Evolutionary conservation across 148 eudicot genomes (phyloP).

Genomic region (Cornus controversa): DNA sequence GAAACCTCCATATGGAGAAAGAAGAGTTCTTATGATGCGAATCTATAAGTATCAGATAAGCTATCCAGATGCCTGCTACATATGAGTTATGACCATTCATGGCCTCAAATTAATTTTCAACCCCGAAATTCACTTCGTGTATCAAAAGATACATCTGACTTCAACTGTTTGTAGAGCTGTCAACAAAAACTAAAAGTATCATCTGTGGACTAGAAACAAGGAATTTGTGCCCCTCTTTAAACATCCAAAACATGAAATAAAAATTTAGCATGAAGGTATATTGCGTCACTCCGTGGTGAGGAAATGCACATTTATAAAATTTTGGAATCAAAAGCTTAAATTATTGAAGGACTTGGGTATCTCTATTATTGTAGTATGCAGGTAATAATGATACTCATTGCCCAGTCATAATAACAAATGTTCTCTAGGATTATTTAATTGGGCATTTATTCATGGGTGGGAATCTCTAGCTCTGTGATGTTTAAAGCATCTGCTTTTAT

Average conservation of each 20-base stretch:
- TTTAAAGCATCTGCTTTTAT: not conserved
- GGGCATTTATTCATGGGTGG: not conserved
- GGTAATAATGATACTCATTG: not conserved
- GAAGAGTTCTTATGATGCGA: not conserved
- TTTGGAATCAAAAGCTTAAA: not conserved
- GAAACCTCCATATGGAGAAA: not conserved
- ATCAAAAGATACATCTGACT: no score
- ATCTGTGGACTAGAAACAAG: not conserved
- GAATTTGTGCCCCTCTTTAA: not conserved
- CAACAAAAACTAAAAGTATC: not conserved
- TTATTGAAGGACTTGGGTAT: not conserved
- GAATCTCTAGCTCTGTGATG: not conserved
- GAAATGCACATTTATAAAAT: not conserved
- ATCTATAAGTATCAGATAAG: not conserved
- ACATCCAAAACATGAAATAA: not conserved
- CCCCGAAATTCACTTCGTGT: no score
- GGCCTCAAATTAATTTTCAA: not conserved
- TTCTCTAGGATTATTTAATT: not conserved
- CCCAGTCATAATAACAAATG: not conserved
- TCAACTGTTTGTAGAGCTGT: not conserved
- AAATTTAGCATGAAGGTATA: not conserved
- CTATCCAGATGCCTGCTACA: not conserved
- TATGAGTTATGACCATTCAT: not conserved
- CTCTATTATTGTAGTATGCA: not conserved
- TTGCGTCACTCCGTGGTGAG: not conserved